Evolutionary conservation across 1,284 basidiomycete species (phyloP).

Genomic region (Moesziomyces parantarcticus): DNA sequence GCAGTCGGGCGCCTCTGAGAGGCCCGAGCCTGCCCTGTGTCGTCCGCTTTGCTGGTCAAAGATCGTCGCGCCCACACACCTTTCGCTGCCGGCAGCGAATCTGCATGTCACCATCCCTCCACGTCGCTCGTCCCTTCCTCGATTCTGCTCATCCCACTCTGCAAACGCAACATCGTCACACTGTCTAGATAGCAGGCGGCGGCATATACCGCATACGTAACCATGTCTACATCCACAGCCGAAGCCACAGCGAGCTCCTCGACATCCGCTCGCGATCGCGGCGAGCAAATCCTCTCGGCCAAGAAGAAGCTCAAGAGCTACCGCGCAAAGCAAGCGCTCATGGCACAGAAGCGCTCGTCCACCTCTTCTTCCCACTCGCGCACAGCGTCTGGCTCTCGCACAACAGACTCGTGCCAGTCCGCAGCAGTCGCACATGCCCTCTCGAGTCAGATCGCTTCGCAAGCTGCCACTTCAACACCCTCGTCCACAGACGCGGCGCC

Average conservation of each 20-base stretch:
- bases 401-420: conserved; percentile 9
- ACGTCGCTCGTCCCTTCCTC: not conserved
- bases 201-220: not conserved
- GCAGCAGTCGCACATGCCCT: conserved; percentile 21
- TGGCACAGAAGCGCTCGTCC: conserved; percentile 47
- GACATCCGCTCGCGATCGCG: conserved; percentile 32
- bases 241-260: conserved; percentile 4
- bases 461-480: conserved; percentile 22
- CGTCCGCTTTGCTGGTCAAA: conserved; percentile 36
- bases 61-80: not conserved
- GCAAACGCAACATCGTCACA: not conserved
- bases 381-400: conserved; percentile 21
- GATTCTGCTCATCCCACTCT: not conserved
- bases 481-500: conserved; percentile 4
- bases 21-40: conserved; percentile 1
- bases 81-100: too few species aligned
- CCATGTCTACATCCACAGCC: conserved; percentile 9
- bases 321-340: conserved; percentile 59
- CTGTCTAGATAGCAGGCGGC: not conserved
- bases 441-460: conserved; percentile 38
- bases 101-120: not conserved
- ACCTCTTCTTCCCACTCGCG: conserved; percentile 27
- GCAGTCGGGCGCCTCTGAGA: conserved; percentile 22
- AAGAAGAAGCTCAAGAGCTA: conserved; percentile 64
- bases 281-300: conserved; percentile 56